Evolutionary conservation across 768 basidiomycete genomes (phyloP), one percentile per base, ranked within the genome.

Genomic region (Psilocybe cyanescens): DNA sequence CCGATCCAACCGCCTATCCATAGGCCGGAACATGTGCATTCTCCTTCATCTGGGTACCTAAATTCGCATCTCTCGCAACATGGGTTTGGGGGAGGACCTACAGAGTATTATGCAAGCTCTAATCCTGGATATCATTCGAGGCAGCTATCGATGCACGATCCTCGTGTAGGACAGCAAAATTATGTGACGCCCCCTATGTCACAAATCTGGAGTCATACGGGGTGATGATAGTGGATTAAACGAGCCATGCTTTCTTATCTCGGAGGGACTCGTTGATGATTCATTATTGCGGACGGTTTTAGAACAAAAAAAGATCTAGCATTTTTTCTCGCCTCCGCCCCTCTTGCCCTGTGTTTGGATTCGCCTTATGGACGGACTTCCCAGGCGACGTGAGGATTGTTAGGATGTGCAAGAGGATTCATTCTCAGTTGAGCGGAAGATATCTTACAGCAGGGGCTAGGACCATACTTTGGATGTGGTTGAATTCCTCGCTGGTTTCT

Each of bases 191-290:
- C 74, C 5, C 58, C 73, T 3, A 70, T 75, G 60, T 71, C 76
- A 8, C 76, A 76, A 56, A 50, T 73, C 8, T 78, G 77, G 78
- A 68, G 75, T 30, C 74, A 74, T 58, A 71, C 61, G 56, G 75
- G 76, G 30, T 78, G 67, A 70, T 19, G 28, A 9, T 17, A 45
- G 45, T 28, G 11, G 17, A 16, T n/a, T 3, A 48, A 17, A 4
- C 9, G 19, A 4, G 9, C 29, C 35, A 5, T 31, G 7, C 19
- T 35, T 35, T 35, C 33, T 35, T 35, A 7, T 35, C 33, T 41
- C 35, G 16, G 35, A 41, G 8, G 17, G 51, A 24, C 19, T 55
- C 41, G 19, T 44, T 31, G 16, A 55, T 28, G 24, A 24, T 24
- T 24, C 24, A 24, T 55, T 9, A 44, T 44, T 44, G 41, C 41